A percentile compares a stretch with the other conserved stretches of the same genome.
These are phyloP conservation scores for Asclepias syriaca DNA, from an alignment of 257 asterid genomes.

Conservation along the genomic window DNA sequence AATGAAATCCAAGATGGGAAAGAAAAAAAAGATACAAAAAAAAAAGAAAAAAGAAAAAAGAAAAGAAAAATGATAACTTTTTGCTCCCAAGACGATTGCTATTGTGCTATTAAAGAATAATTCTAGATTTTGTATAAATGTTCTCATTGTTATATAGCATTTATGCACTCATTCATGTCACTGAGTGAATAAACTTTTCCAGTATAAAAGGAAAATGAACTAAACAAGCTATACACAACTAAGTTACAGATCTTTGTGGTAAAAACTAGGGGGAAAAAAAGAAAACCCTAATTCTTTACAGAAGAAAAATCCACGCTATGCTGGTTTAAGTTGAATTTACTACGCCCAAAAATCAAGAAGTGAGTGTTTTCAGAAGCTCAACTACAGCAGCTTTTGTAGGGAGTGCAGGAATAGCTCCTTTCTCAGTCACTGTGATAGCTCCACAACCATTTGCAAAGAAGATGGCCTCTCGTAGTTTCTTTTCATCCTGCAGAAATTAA, in stretches of 20 bases:
- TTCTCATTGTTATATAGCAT: not conserved
- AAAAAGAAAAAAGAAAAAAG: not conserved
- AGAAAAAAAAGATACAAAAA: not conserved
- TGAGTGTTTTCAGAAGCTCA: slow-evolving; percentile 11
- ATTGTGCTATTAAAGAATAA: not conserved
- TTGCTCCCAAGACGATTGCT: not conserved
- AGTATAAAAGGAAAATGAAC: not conserved
- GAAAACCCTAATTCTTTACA: not conserved
- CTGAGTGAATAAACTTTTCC: not conserved
- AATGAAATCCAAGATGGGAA: not conserved
- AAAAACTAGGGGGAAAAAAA: not conserved
- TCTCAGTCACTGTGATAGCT: slow-evolving; percentile 27
- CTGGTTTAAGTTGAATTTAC: not conserved
- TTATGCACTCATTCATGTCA: not conserved
- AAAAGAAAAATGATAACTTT: not conserved
- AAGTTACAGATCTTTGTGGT: not conserved
- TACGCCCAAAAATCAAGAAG: not conserved
- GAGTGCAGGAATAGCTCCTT: slow-evolving; percentile 32
- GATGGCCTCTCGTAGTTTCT: slow-evolving; percentile 20
- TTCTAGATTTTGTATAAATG: not conserved
- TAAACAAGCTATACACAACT: not conserved
- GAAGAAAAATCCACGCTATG: not conserved
- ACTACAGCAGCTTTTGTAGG: slow-evolving; percentile 26
- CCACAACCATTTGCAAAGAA: slow-evolving; percentile 29
- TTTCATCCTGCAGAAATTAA: slow-evolving; percentile 19